Evolutionary conservation across 2,329 filamentous ascomycete genomes (phyloP).

Genomic region (Stagonosporopsis rhizophila): DNA sequence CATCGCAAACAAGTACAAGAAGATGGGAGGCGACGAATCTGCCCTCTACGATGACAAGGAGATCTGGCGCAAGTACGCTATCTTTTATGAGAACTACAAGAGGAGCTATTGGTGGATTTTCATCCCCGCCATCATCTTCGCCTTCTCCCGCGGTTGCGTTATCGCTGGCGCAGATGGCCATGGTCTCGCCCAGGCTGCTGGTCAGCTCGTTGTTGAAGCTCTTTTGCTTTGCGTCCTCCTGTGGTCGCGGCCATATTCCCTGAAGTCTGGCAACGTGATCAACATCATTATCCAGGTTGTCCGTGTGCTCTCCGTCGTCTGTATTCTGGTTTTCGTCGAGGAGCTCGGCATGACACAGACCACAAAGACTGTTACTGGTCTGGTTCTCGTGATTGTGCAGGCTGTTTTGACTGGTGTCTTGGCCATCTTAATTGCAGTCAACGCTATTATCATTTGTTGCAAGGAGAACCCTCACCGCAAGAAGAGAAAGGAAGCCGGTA

Average conservation of each 20-base stretch:
- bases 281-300: constrained; percentile 92
- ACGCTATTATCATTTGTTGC: constrained; percentile 82
- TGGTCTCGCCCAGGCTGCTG: constrained; percentile 79
- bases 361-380: constrained; percentile 90
- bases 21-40: constrained; percentile 73
- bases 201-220: constrained; percentile 81
- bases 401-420: constrained; percentile 81
- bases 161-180: constrained; percentile 86
- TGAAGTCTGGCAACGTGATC: constrained; percentile 87
- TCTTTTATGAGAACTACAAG: constrained; percentile 97
- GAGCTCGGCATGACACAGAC: constrained; percentile 89
- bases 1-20: constrained; percentile 76
- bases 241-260: constrained; percentile 86
- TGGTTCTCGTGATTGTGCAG: constrained; percentile 93
- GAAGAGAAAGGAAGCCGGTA: constrained; percentile 88
- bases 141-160: constrained; percentile 85
- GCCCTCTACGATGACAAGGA: constrained; percentile 87
- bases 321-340: constrained; percentile 92
- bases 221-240: constrained; percentile 80
- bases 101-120: constrained; percentile 98
- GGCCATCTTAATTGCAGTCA: constrained; percentile 86
- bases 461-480: constrained; percentile 90
- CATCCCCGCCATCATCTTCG: constrained; percentile 85
- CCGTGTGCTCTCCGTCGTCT: constrained; percentile 84
- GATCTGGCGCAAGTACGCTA: constrained; percentile 91